Evolutionary conservation across 1,139 yeast species (phyloP).

Genomic region (Blastobotrys persicus): DNA sequence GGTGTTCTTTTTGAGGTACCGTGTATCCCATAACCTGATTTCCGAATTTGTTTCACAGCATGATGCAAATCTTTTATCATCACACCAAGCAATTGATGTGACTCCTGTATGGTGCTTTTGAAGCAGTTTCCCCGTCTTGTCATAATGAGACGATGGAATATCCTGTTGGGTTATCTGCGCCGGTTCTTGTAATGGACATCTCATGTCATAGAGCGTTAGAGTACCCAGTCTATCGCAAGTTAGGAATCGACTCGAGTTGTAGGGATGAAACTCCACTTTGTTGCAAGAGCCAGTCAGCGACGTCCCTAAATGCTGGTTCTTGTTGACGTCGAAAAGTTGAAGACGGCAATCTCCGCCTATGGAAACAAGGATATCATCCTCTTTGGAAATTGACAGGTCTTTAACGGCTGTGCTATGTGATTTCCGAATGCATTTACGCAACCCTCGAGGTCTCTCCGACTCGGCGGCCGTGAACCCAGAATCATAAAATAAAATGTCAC

Average conservation of each 20-base stretch:
- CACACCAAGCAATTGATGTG: conserved; percentile 13
- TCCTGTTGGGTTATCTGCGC: conserved; percentile 3
- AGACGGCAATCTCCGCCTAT: conserved; percentile 2
- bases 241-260: background rate
- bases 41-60: conserved; percentile 15
- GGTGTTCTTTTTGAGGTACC: conserved; percentile 5
- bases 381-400: background rate
- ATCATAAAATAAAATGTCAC: conserved; percentile 2
- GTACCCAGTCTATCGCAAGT: conserved; percentile 4
- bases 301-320: background rate
- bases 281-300: background rate
- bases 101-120: conserved; percentile 5
- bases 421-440: conserved; percentile 4
- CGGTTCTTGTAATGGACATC: background rate
- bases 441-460: background rate
- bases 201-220: background rate
- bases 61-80: conserved; percentile 3
- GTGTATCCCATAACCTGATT: conserved; percentile 14
- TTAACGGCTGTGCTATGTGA: conserved; percentile 3
- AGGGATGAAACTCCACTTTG: conserved; percentile 3
- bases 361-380: background rate
- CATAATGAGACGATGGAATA: background rate
- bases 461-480: conserved; percentile 2
- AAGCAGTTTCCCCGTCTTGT: background rate
- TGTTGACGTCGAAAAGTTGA: conserved; percentile 2